Base-by-base conservation (phyloP, 2,329 filamentous ascomycete species). In the Huntiella decipiens region DNA sequence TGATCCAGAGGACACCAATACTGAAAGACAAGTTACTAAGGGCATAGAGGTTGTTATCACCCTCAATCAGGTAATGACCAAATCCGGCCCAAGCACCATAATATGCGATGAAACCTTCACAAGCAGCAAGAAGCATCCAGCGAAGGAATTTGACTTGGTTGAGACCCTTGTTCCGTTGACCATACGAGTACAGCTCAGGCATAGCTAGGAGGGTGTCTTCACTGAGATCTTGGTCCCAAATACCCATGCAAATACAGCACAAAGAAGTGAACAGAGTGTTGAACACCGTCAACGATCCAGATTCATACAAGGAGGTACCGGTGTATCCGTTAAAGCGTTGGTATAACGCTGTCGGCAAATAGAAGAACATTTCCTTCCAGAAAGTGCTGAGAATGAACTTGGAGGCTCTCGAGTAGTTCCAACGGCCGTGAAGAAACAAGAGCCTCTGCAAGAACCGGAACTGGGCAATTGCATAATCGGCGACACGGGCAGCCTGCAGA, bases 231-330 rank as follows among this genome's bases (percentile, higher is more conserved):
- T 94, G 85, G 57, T 94, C 87, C 63, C 91, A 93, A 13, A 94
- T 79, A 8, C 86, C 88, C 52, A 93, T 73, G 55, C 92, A 82
- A 52, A 96, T 92, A 17, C 91, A 83, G 37, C 80, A 78, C 2
- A 95, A 66, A 49, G 82, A 91, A 0, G 88, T 95, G 61, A 96
- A 96, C 10, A 95, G 71, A 1, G 85, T 91, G 57, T 96, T 96
- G 65, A 95, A 88, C 58, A 93, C 85, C 40, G 82, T 91, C 56
- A 96, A 63, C 52, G 79, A 84, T 63, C 82, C 88, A 1, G 74
- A 74, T 60, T 96, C 86, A 64, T 93, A 95, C 15, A 96, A 67
- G 45, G 82, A 91, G 0, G 87, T 94, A 1, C 87, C 88, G 0
- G 82, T 92, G 58, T 92, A 95, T 6, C 87, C 87, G 33, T 79